Base-by-base conservation (phyloP, 2,329 filamentous ascomycete species). In the Aciculosporium take region DNA sequence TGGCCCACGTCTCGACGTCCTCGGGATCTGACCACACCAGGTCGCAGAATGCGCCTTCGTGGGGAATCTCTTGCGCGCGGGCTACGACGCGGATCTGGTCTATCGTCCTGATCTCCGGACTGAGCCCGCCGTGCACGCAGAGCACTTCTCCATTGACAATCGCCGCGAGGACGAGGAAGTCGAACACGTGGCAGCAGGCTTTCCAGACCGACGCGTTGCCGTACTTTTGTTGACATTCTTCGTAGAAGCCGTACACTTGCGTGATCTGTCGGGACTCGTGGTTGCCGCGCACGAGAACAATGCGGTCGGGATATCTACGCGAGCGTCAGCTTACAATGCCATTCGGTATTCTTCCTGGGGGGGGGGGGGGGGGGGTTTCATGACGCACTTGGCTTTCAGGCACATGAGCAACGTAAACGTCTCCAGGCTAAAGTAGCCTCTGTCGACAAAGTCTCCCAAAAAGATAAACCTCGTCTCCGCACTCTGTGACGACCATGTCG, bases 151-250 rank as follows among this genome's bases (percentile, higher is more conserved):
- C 84, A 57, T 98, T 93, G 53, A 98, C 94, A 49, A 98, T 94
- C 47, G 94, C 93, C 42, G 86, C 91, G 18, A 98, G 72, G 2
- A 93, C 94, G 24, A 98, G 76, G 62, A 94, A 98, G 62, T 98
- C 91, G 61, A 98, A 98, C 65, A 98, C 94, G 60, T 98, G 91
- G 48, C 91, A 98, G 62, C 95, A 98, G 45, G 94, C 91, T 63
- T 98, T 94, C 91, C 91, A 98, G n/a, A 98, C 91, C 37, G 93
- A 95, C 10, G 91, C 87, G 57, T 95, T 96, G 56, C 91, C 91
- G 60, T 98, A 98, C 64, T 98, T 98, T 54, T 91, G 83, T 42
- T 87, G 87, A 62, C 91, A 98, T 61, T 98, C 91, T 46, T 94
- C 94, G 63, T 98, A 98, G 64, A 98, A 98, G 41, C 91, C 91